A percentile compares a stretch with the other conserved stretches of the same genome.
phyloP scores from a whole-genome alignment of 2,329 filamentous ascomycete genomes.

The Claviceps lovelessii region DNA sequence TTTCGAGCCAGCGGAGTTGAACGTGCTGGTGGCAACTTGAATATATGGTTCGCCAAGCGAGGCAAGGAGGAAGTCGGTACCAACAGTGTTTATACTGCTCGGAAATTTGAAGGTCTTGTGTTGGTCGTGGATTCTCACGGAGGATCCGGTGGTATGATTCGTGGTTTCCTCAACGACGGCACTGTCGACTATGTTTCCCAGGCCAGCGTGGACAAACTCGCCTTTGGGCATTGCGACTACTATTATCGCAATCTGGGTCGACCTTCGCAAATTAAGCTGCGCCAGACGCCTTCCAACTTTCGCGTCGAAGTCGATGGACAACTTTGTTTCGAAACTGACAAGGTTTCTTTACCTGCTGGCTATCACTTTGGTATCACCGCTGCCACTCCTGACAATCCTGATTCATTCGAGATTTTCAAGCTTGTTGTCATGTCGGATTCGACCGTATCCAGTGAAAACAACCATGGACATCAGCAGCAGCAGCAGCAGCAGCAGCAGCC shows the following conservation, averaged over 20 bases:
- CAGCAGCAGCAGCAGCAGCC: slow-evolving; percentile 21
- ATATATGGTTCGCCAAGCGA: slow-evolving; percentile 77
- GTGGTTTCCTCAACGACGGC: slow-evolving; percentile 91
- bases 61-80: slow-evolving; percentile 51
- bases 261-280: slow-evolving; percentile 63
- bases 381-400: slow-evolving; percentile 76
- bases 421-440: slow-evolving; percentile 55
- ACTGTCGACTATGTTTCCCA: slow-evolving; percentile 63
- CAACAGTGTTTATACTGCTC: slow-evolving; percentile 70
- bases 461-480: slow-evolving; percentile 9
- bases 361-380: slow-evolving; percentile 82
- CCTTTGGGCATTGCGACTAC: slow-evolving; percentile 88
- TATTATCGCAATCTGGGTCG: slow-evolving; percentile 82
- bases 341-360: slow-evolving; percentile 62
- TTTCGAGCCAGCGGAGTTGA: slow-evolving; percentile 82
- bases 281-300: slow-evolving; percentile 49
- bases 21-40: slow-evolving; percentile 72
- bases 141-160: slow-evolving; percentile 61
- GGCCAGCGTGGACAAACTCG: slow-evolving; percentile 64
- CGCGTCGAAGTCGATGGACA: slow-evolving; percentile 67
- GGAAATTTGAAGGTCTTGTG: slow-evolving; percentile 78
- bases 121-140: slow-evolving; percentile 76
- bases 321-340: slow-evolving; percentile 70
- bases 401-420: slow-evolving; percentile 90
- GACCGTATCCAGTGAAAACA: slow-evolving; percentile 9